Base-by-base conservation (phyloP, 441 rosid genomes). In the Erysimum pusillum region DNA sequence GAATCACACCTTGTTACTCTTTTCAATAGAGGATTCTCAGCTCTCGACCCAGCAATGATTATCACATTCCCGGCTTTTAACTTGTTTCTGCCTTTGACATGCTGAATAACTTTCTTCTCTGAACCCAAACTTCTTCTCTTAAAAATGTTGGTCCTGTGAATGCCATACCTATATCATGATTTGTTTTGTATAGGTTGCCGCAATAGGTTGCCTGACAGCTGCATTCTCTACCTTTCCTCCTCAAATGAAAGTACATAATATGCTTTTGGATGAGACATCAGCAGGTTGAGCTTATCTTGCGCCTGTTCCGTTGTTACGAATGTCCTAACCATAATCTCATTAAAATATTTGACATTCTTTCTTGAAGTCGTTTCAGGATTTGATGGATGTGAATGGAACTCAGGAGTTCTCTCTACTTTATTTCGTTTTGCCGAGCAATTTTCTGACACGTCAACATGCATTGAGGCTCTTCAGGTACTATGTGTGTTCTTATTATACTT, bases 381-480 rank as follows among this genome's bases (percentile, higher is more conserved):
- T 34, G 62, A 28, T 75, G 89, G 54, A 80, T 74, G 84, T 77
- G 84, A 80, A 54, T 81, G 76, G 87, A 87, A 69, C 52, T 60
- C 87, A 0, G 90, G 92, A 76, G 86, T 90, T 80, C 85, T 95
- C 61, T 76, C 49, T 61, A 86, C 86, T 46, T 78, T 92, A 69
- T 83, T 89, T 81, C 82, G 56, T 56, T 82, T 81, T 78, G 91
- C 93, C 15, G 87, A 85, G 79, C 77, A 77, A 66, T 67, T 80
- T 67, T 81, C 76, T 71, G 87, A 78, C 69, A 82, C 90, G 72
- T 63, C 89, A 54, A 82, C 85, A 70, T 91, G 94, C 85, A 77
- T 91, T 83, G 99, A 92, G 87, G 85, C 98, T 69, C 91, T 95
- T 70, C 97, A 91, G 97, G 99, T 92, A 84, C 76, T 60, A 54